phyloP scores from a whole-genome alignment of 371 early-diverging fungal species.

The Massospora cicadina region DNA sequence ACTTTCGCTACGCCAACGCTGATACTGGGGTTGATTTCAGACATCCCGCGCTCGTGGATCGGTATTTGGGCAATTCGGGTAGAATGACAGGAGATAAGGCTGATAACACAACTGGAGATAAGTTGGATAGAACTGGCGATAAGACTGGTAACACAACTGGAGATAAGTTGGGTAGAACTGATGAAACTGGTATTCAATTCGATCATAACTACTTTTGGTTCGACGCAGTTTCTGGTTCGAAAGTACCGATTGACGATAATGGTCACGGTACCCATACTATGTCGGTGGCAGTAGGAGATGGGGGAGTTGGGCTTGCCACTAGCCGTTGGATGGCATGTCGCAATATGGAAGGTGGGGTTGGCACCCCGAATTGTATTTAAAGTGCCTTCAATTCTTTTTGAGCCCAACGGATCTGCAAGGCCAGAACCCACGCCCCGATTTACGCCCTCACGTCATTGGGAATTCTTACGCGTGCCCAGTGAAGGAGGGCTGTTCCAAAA shows the following conservation, averaged over 20 bases:
- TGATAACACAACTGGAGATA: too few relatives aligned
- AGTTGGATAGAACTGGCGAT: too few relatives aligned
- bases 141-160: too few relatives aligned
- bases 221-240: not conserved
- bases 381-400: slow-evolving; percentile 9
- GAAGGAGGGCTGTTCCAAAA: slow-evolving; percentile 3
- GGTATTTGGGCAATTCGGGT: slow-evolving; percentile 14
- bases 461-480: slow-evolving; percentile 9
- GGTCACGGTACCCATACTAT: slow-evolving; percentile 11
- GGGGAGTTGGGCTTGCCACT: not conserved
- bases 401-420: slow-evolving; percentile 1
- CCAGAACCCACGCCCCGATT: not conserved
- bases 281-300: slow-evolving; percentile 1
- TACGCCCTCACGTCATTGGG: slow-evolving; percentile 6
- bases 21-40: slow-evolving; percentile 38
- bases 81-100: too few relatives aligned
- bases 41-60: slow-evolving; percentile 51
- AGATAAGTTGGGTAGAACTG: too few relatives aligned
- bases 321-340: slow-evolving; percentile 10
- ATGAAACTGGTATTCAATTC: not conserved
- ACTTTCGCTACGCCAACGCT: slow-evolving; percentile 16
- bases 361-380: slow-evolving; percentile 6
- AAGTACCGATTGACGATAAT: slow-evolving; percentile 6
- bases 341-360: slow-evolving; percentile 7
- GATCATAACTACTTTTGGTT: slow-evolving; percentile 8